A percentile compares a stretch with the other conserved stretches of the same genome.
Evolutionary conservation across 2,329 filamentous ascomycete species (phyloP).

Genomic region (Westerdykella aurantiaca): DNA sequence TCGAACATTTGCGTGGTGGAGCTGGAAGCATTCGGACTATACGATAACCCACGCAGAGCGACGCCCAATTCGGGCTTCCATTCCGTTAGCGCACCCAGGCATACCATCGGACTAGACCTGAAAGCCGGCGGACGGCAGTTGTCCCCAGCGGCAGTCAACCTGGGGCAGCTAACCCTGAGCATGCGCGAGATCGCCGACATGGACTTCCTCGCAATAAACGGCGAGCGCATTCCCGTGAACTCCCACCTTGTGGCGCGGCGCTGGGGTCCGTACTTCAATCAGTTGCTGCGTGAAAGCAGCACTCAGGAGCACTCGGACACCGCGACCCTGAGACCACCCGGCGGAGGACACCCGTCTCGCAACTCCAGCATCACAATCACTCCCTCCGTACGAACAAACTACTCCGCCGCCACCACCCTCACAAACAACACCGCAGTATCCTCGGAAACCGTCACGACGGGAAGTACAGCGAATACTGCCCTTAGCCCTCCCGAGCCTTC

Average conservation of each 20-base stretch:
- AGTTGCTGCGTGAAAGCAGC: slow-evolving; percentile 74
- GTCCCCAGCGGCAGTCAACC: slow-evolving; percentile 71
- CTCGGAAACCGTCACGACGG: slow-evolving; percentile 36
- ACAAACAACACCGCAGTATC: slow-evolving; percentile 33
- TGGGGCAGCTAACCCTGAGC: slow-evolving; percentile 73
- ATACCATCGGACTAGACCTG: slow-evolving; percentile 47
- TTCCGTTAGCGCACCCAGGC: slow-evolving; percentile 69
- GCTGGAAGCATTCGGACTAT: slow-evolving; percentile 92
- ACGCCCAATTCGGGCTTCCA: slow-evolving; percentile 75
- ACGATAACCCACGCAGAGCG: slow-evolving; percentile 83
- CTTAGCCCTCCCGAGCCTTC: slow-evolving; percentile 51
- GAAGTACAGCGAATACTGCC: slow-evolving; percentile 37
- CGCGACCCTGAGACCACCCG: slow-evolving; percentile 61
- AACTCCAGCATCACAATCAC: slow-evolving; percentile 86
- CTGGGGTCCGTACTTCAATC: slow-evolving; percentile 96
- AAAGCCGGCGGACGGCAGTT: slow-evolving; percentile 72
- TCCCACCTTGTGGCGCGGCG: slow-evolving; percentile 79
- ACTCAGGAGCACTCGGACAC: slow-evolving; percentile 62
- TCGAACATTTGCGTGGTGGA: slow-evolving; percentile 96
- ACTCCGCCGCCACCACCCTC: slow-evolving; percentile 40
- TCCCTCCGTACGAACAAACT: slow-evolving; percentile 53
- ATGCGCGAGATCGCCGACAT: slow-evolving; percentile 89
- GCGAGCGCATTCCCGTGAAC: slow-evolving; percentile 88
- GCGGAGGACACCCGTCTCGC: slow-evolving; percentile 54
- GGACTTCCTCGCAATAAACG: slow-evolving; percentile 88